Evolutionary conservation across 176 grass and related monocot genomes (phyloP).

Genomic region (Pharus latifolius): DNA sequence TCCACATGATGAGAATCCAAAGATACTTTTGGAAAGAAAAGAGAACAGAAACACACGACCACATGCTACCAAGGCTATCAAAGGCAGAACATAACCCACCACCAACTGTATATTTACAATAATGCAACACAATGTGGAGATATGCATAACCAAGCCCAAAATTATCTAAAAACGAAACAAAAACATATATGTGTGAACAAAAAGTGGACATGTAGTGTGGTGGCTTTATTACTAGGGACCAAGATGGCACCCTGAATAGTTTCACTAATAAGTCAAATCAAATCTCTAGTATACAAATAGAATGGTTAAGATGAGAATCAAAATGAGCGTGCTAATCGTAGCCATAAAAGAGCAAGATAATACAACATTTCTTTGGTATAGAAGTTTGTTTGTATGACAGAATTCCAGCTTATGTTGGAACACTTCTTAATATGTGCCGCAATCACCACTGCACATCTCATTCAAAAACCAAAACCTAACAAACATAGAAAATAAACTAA

Average conservation of each 20-base stretch:
- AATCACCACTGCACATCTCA: conserved; percentile 64
- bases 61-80: not conserved
- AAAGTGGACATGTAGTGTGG: conserved; percentile 17
- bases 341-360: conserved; percentile 57
- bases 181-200: not conserved
- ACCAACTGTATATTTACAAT: conserved; percentile 6
- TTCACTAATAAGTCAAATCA: conserved; percentile 32
- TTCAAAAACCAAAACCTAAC: conserved; percentile 52
- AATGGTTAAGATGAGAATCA: conserved; percentile 34
- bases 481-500: conserved; percentile 61
- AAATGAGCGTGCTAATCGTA: conserved; percentile 39
- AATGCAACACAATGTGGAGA: not conserved
- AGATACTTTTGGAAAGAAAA: conserved; percentile 12
- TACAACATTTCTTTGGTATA: conserved; percentile 56
- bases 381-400: conserved; percentile 52
- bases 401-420: conserved; percentile 66
- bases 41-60: not conserved
- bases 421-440: conserved; percentile 57
- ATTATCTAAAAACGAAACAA: not conserved
- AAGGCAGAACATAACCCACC: not conserved
- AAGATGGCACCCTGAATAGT: conserved; percentile 24
- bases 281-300: conserved; percentile 36
- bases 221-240: conserved; percentile 41
- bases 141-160: conserved; percentile 6
- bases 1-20: conserved; percentile 4